phyloP scores from a whole-genome alignment of 2,329 filamentous ascomycete genomes.

The Didymella segeticola region DNA sequence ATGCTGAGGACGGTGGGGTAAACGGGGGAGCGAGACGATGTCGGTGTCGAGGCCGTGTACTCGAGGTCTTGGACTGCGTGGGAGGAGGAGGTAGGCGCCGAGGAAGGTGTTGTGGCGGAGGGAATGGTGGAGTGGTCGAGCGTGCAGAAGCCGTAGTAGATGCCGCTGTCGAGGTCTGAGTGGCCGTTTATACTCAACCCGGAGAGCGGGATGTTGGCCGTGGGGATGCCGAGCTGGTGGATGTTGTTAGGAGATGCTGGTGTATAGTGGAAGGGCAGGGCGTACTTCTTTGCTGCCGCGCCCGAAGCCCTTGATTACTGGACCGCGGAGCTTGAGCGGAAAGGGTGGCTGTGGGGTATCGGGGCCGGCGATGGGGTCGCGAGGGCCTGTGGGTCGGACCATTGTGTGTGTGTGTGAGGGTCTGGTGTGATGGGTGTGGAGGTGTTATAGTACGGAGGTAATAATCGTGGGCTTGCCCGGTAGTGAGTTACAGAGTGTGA shows the following conservation, averaged over 20 bases:
- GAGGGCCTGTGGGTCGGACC: conserved; percentile 33
- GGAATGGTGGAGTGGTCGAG: conserved; percentile 61
- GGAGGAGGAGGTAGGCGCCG: conserved; percentile 30
- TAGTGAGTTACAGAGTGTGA: too few species aligned
- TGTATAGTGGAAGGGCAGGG: neutral
- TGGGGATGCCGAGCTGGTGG: conserved; percentile 86
- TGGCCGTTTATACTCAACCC: conserved; percentile 74
- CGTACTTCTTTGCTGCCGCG: conserved; percentile 87
- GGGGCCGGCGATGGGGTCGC: conserved; percentile 69
- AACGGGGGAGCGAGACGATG: conserved; percentile 2
- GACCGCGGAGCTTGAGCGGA: conserved; percentile 82
- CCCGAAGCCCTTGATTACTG: conserved; percentile 91
- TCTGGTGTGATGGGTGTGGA: neutral
- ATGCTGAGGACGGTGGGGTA: conserved; percentile 46
- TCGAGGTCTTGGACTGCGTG: conserved; percentile 38
- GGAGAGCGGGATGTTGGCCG: conserved; percentile 80
- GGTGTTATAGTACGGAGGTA: neutral
- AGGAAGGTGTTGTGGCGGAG: conserved; percentile 19
- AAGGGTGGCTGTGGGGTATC: conserved; percentile 76
- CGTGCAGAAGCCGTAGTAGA: conserved; percentile 93
- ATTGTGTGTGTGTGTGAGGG: conserved; percentile 14
- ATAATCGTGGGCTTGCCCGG: neutral
- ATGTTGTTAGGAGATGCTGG: neutral
- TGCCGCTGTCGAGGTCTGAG: conserved; percentile 71
- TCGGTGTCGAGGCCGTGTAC: conserved; percentile 25